Evolutionary conservation across 768 basidiomycete species (phyloP), one percentile per base, ranked within the genome.

Genomic region (Amylocystis lapponica): DNA sequence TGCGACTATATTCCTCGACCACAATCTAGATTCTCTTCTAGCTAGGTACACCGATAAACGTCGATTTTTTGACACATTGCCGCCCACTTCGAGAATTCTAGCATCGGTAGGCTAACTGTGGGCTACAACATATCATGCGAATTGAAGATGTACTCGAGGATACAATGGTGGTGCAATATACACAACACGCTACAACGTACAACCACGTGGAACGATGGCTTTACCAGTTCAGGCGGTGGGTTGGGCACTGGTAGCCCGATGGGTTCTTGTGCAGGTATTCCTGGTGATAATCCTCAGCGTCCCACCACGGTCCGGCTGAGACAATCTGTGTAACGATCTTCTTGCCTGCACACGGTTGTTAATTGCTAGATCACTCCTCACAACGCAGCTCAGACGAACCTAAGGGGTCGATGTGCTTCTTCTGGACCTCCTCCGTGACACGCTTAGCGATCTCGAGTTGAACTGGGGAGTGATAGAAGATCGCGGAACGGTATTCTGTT

Each of bases 401-500:
- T 48, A 77, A 80, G 13, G 82, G 78, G 6, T 79, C 78, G 53
- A 86, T 94, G 59, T 94, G 77, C 61, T 86, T 86, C 42, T 74
- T 79, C 62, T 94, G 86, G 2, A 97, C 79, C 59, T 94, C 86
- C 27, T 74, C 74, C 0, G 86, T 92, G 2, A 97, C 81, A 17
- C 79, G 74, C 54, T 79, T 70, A 3, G 93, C 95, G 45, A 79
- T 76, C 26, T 69, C 58, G 29, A 68, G 66, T 60, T 97, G 95
- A 52, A 86, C 87, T 1, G 75, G 70, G 0, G 79, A 75, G 54
- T 85, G 68, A 12, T 78, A 83, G 64, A 93, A 97, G 58, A 98
- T 95, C 11, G 80, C 89, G 2, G 92, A 93, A 37, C 95, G 89
- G 61, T 97, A 97, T 65, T 97, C 90, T 87, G 60, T 14, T 20